Base-by-base conservation (phyloP, 108 stramenopile genomes). In the Chaetoceros tenuissimus region DNA sequence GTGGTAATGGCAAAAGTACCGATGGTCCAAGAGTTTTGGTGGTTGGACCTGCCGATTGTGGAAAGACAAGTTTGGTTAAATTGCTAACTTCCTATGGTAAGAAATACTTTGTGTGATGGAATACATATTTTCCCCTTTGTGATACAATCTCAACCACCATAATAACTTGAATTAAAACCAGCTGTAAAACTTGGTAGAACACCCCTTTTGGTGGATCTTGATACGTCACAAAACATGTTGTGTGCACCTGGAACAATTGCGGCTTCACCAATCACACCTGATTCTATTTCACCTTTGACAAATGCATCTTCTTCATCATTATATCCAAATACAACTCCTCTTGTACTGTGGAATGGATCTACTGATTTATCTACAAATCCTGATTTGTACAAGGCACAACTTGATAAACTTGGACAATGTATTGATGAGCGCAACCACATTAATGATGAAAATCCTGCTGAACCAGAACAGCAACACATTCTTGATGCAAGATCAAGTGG, bases 1-100 rank as follows among this genome's bases (percentile, higher is more conserved):
- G 44, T 24, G 28, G 46, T 24, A 27, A 47, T 3, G 23, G 34
- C 3, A 7, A 23, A 21, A 16, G 10, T 1, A 59, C 30, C 27
- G 67, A 75, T 34, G 90, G 90, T 51, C 90, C 92, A 46, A 63
- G 92, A 46, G 88, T 94, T 18, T 62, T 94, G 46, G 49, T 94
- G 8, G 75, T 75, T 2, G 92, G 92, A 48, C 81, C 81, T 2
- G 48, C 84, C 3, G 92, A 94, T 46, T 85, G 73, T 43, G 92
- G 92, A 26, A 94, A 94, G 63, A 73, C 88, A 46, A 86, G 78
- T 50, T 51, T 90, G 22, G 64, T 71, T 13, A 80, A 78, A 30
- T 74, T 77, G 0, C 63, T 94, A 18, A 48, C 77, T 0, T 75
- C 92, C 19, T 94, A 94, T 62, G 62, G 57, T 59, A 28, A 46